Base-by-base conservation (phyloP, 2,329 filamentous ascomycete genomes). In the Pezicula radicicola region DNA sequence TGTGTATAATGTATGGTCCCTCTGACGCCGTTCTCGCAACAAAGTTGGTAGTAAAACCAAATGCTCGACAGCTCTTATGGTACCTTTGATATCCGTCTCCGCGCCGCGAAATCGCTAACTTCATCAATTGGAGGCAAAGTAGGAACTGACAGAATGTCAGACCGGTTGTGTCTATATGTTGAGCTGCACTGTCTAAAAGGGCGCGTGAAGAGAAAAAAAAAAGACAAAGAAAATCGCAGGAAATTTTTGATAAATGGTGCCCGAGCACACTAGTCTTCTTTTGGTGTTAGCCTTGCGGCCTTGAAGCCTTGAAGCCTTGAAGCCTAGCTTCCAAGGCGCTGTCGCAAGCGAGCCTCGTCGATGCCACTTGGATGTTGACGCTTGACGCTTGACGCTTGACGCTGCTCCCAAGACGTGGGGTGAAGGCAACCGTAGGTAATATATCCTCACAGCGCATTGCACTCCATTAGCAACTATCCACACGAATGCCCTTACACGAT, bases 121-220 rank as follows among this genome's bases (percentile, higher is more conserved):
- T 72, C 80, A 85, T 79, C 84, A 86, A 88, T 74, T 71, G 72
- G 57, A 63, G 74, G 73, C 65, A 74, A 77, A 77, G 69, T 65
- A 72, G 72, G 72, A 68, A 59, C 77, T 75, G 75, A 78, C 88
- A 91, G 83, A 89, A 92, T 79, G 87, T 75, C 78, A 75, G 71
- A 67, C 73, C 76, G 70, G 71, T 76, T 70, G 75, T 76, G 76
- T 73, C 75, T 72, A 71, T 72, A 75, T 80, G 78, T 84, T 85
- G 85, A 79, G 79, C 81, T 87, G 88, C 83, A 92, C 89, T 93
- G 89, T 93, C 89, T 92, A 76, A 71, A 77, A 80, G 85, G 86
- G 79, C 81, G 87, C 87, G 85, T 87, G 75, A 63, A 69, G 70
- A 70, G 64, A 66, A 65, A 64, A 66, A 67, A 70, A 72, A 71